phyloP scores from a whole-genome alignment of 192 early-diverging fungal species.

The Coemansia sp. region DNA sequence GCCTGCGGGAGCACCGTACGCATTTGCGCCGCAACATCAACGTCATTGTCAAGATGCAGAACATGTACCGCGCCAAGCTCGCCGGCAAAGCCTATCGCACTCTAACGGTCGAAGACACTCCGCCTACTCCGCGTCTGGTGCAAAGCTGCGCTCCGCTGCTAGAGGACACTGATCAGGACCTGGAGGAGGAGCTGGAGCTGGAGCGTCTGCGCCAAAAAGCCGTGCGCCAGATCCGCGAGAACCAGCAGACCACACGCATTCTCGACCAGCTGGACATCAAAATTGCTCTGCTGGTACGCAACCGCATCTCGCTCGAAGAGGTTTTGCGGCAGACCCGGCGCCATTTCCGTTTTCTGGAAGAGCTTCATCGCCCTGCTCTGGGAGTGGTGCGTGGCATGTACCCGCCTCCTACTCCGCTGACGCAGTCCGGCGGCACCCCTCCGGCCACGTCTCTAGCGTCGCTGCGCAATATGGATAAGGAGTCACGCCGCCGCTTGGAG shows the following conservation, averaged over 20 bases:
- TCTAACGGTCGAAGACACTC: constrained; percentile 71
- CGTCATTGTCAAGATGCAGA: constrained; percentile 73
- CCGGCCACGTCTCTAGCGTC: constrained; percentile 54
- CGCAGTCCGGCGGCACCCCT: constrained; percentile 12
- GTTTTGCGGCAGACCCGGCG: constrained; percentile 64
- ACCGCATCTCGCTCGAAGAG: constrained; percentile 94
- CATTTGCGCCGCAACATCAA: constrained; percentile 65
- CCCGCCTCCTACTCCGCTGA: constrained; percentile 12
- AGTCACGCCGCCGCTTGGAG: constrained; percentile 70
- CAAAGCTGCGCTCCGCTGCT: constrained; percentile 82
- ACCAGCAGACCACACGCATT: constrained; percentile 71
- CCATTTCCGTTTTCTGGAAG: constrained; percentile 51
- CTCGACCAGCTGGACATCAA: constrained; percentile 92
- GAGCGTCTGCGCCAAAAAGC: constrained; percentile 85
- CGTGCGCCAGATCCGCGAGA: constrained; percentile 86
- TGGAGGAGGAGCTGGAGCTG: constrained; percentile 87
- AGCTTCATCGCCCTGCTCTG: constrained; percentile 49
- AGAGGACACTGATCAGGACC: constrained; percentile 86
- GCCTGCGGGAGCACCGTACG: constrained; percentile 56
- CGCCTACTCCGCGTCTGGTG: constrained; percentile 77
- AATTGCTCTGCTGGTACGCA: constrained; percentile 93
- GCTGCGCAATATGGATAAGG: constrained; percentile 81
- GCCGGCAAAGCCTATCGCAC: constrained; percentile 68
- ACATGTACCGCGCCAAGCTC: constrained; percentile 63
- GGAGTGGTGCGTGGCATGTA: constrained; percentile 24